Evolutionary conservation across 1,284 basidiomycete species (phyloP), one percentile per base, ranked within the genome.

Genomic region (Cerioporus squamosus): DNA sequence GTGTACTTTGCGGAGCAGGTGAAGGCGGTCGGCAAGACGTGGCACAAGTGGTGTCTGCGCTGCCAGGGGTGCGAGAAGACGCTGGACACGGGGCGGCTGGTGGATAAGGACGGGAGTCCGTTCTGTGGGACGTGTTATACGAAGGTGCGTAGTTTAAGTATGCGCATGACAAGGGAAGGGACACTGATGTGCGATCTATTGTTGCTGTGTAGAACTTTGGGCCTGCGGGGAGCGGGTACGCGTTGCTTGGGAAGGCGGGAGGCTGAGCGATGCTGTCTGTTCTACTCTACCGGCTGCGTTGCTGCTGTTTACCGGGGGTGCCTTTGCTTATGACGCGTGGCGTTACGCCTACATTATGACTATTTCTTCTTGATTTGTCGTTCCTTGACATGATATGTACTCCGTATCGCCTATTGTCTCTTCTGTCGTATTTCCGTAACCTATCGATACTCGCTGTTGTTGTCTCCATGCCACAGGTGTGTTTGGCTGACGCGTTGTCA

Each of bases 1-100:
- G 86, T 88, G 33, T 87, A 82, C 70, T 86, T 84, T 63, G 86
- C 86, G 26, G 86, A 88, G 71, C 85, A 86, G 86, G 83, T 88
- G 57, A 90, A 90, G 73, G 90, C 90, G 2, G 80, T 88, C 3
- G 87, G 88, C 17, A 87, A 90, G 76, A 88, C 86, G 36, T 93
- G 79, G 71, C 90, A 93, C 63, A 91, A 90, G 69, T 76, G 74
- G n/a, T 93, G 91, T 68, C 71, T 93, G 61, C 77, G 90, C 20
- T 93, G 90, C 68, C 79, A 79, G 5, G 86, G 86, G 62, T 93
- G 90, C 66, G 81, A 78, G 57, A 84, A 86, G 0, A 67, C 76
- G 6, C 75, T 93, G 22, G 90, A 91, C 66, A 88, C 90, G 38
- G 85, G 77, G 43, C 81, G 83, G 29, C 71, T 93, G 58, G 83